A percentile compares a stretch with the other conserved stretches of the same genome.
phyloP scores from a whole-genome alignment of 768 basidiomycete species.

The Termitomyces sp. region DNA sequence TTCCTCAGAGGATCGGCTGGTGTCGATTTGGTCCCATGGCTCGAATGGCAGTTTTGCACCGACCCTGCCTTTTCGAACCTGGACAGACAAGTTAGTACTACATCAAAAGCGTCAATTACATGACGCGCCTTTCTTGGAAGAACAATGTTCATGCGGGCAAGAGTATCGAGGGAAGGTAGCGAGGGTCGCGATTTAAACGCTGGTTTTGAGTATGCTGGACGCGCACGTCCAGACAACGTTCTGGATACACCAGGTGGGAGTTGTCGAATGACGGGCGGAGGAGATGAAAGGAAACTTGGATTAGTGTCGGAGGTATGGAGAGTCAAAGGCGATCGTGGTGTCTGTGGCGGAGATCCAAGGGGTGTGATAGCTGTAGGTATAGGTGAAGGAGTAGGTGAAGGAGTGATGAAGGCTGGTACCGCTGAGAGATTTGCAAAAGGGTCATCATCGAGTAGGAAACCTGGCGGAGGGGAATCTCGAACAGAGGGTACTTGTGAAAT shows the following conservation, averaged over 20 bases:
- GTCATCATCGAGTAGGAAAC: slow-evolving; percentile 63
- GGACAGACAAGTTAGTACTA: neutral
- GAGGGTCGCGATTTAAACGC: slow-evolving; percentile 46
- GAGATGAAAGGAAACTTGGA: slow-evolving; percentile 13
- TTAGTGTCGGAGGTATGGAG: slow-evolving; percentile 13
- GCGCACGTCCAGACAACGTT: slow-evolving; percentile 17
- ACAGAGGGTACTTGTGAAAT: slow-evolving; percentile 17
- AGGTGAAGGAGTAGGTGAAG: slow-evolving; percentile 8
- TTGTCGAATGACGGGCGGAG: slow-evolving; percentile 7
- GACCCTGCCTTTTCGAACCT: slow-evolving; percentile 49
- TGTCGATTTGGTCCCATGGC: slow-evolving; percentile 43
- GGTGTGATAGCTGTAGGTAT: slow-evolving; percentile 8
- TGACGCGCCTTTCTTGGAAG: slow-evolving; percentile 38
- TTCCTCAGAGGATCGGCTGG: slow-evolving; percentile 12
- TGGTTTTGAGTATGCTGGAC: slow-evolving; percentile 41
- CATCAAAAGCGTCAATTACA: neutral
- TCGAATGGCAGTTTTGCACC: slow-evolving; percentile 49
- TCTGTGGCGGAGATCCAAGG: slow-evolving; percentile 9
- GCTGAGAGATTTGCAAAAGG: slow-evolving; percentile 62
- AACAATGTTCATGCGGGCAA: slow-evolving; percentile 44
- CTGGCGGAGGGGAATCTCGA: slow-evolving; percentile 30
- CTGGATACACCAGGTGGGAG: slow-evolving; percentile 12
- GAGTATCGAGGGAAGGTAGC: slow-evolving; percentile 43
- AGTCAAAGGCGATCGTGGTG: slow-evolving; percentile 25
- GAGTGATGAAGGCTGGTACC: slow-evolving; percentile 12